A percentile compares a stretch with the other conserved stretches of the same genome.
Conservation (phyloP, 2,329 filamentous ascomycete species). For the Alternaria sp. region DNA sequence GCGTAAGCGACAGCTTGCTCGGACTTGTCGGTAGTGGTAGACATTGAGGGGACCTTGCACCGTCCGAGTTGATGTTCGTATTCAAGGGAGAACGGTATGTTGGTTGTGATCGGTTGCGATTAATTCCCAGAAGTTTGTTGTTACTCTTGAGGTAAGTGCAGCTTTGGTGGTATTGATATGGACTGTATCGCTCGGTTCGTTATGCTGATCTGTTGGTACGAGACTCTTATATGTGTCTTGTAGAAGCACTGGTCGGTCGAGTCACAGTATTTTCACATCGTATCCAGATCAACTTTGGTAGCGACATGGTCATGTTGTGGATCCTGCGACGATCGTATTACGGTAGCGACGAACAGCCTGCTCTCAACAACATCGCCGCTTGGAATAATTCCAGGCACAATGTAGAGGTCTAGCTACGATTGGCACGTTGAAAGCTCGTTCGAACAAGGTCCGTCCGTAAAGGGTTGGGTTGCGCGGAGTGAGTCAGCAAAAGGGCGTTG, state of each 20-base stretch:
- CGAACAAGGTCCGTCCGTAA: not conserved
- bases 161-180: not conserved
- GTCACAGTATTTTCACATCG: not conserved
- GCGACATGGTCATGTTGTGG: not conserved
- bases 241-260: not conserved
- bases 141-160: too few relatives aligned
- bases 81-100: not conserved
- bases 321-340: not conserved
- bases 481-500: slow-evolving; percentile 2
- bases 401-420: fast-evolving
- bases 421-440: not conserved
- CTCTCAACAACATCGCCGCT: not conserved
- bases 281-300: too few relatives aligned
- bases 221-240: not conserved
- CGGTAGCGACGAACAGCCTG: not conserved
- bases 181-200: not conserved
- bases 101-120: too few relatives aligned
- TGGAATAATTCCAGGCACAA: not conserved
- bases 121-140: not conserved
- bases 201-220: not conserved
- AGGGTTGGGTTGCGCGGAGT: not conserved
- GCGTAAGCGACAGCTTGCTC: slow-evolving; percentile 85
- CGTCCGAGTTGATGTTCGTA: not conserved
- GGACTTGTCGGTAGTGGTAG: slow-evolving; percentile 22
- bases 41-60: slow-evolving; percentile 6